phyloP scores from a whole-genome alignment of 176 grass and related monocot species.

The Ensete glaucum region DNA sequence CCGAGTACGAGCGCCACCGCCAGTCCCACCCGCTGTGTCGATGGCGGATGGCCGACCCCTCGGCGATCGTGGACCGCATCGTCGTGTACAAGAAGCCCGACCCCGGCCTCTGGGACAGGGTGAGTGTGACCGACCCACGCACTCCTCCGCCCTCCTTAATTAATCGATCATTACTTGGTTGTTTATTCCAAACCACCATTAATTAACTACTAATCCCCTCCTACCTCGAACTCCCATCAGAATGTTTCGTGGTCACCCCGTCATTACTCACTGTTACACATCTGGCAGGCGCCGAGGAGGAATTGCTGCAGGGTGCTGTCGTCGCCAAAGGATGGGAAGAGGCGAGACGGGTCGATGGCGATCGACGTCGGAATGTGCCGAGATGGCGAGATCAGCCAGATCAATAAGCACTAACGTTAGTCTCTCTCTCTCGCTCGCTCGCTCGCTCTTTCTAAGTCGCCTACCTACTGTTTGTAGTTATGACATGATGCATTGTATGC shows the following conservation, averaged over 20 bases:
- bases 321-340: slow-evolving; percentile 47
- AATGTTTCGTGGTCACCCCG: background rate
- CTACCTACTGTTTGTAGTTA: background rate
- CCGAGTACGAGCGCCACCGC: slow-evolving; percentile 62
- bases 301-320: slow-evolving; percentile 89
- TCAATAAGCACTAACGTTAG: background rate
- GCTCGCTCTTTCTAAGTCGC: too few relatives aligned
- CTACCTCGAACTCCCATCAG: background rate
- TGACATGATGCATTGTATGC: too few relatives aligned
- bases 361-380: slow-evolving; percentile 60
- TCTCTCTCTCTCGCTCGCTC: background rate
- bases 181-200: background rate
- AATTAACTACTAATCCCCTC: background rate
- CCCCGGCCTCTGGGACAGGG: slow-evolving; percentile 72
- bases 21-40: slow-evolving; percentile 40
- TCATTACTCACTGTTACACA: background rate
- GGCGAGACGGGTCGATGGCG: slow-evolving; percentile 36
- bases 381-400: slow-evolving; percentile 54
- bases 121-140: background rate
- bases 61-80: slow-evolving; percentile 51
- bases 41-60: slow-evolving; percentile 67
- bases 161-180: background rate
- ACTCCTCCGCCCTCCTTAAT: background rate
- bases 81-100: slow-evolving; percentile 82
- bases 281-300: slow-evolving; percentile 67